Evolutionary conservation across 768 basidiomycete genomes (phyloP), one percentile per base, ranked within the genome.

Genomic region (Pisolithus sp.): DNA sequence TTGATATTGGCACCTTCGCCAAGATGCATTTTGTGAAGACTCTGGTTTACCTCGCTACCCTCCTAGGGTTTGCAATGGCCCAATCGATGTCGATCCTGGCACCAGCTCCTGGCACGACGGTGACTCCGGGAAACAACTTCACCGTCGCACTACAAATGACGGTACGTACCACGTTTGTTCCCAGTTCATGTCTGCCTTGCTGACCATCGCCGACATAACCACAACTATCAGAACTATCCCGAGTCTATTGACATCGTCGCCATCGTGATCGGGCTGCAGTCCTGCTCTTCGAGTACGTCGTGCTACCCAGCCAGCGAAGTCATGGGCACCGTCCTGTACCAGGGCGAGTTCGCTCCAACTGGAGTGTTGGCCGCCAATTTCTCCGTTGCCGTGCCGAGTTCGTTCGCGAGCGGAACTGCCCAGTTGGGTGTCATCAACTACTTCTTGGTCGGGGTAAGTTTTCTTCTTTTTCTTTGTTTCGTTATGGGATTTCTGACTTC

Each of bases 371-470:
- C 58, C 28, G 62, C 64, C 46, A 69, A 73, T 53, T 72, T 68
- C 42, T 64, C 69, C 1, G 61, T 71, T 7, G 54, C 51, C 4
- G 45, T 70, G 9, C 65, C 77, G 2, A 3, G 57, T 23, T n/a
- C 4, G 3, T 56, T 68, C n/a, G 10, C 56, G 0, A 43, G 62
- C 40, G 71, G 70, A 2, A 9, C n/a, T 0, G 70, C 69, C 13
- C 68, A 69, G 46, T 53, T 77, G 43, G 67, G 65, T 15, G 68
- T 71, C 6, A 65, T 67, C 44, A 70, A 73, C 57, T 53, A 72
- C 0, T 59, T 68, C 24, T 57, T 77, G 53, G 63, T 73, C n/a
- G 75, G 74, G 51, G 74, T 77, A 56, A 60, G 73, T 66, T 7
- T 26, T 53, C 52, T 10, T 43, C 26, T n/a, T n/a, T n/a, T n/a